Evolutionary conservation across 2,329 filamentous ascomycete genomes (phyloP), one percentile per base, ranked within the genome.

Genomic region (Pseudogymnoascus sp.): DNA sequence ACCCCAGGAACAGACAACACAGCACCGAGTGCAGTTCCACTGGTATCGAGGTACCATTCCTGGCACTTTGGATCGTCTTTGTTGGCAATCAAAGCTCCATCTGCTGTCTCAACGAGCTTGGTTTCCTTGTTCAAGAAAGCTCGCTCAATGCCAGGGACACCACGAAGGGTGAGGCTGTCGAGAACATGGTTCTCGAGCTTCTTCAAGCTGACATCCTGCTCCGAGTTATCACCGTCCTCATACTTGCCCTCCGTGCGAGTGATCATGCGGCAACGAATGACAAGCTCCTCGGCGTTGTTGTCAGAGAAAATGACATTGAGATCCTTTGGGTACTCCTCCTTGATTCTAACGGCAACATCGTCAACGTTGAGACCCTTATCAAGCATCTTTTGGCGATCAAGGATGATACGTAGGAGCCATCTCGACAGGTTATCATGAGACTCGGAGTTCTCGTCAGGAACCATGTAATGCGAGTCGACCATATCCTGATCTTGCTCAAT

Each of bases 21-120:
- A 29, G 91, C 86, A 56, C 89, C 89, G 62, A 99, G 82, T 50
- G 93, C 84, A 44, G 93, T 96, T 72, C 95, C 95, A 65, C 88
- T 92, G 4, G 96, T 99, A 76, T 99, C 95, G 62, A 99, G 83
- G 73, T 95, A 95, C 91, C 92, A 97, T 75, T 97, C 93, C 67
- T 89, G 87, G 78, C 93, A 97, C 33, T 84, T 80, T 2, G 83
- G 80, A 70, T 93, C 87, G 44, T 84, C 83, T 77, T 90, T 95
- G 73, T 83, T 85, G 67, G 89, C 87, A 65, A 89, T 79, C 63
- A 97, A 80, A 6, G 87, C 83, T 44, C 92, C 93, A 66, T 93
- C 86, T 0, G 83, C 78, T 40, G 83, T 81, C 65, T 85, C 80
- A n/a, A 87, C 80, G 37, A 93, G 83, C 67, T 82, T 85, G 26